Base-by-base conservation (phyloP, 106 monocot species). In the Iris macrosiphon region DNA sequence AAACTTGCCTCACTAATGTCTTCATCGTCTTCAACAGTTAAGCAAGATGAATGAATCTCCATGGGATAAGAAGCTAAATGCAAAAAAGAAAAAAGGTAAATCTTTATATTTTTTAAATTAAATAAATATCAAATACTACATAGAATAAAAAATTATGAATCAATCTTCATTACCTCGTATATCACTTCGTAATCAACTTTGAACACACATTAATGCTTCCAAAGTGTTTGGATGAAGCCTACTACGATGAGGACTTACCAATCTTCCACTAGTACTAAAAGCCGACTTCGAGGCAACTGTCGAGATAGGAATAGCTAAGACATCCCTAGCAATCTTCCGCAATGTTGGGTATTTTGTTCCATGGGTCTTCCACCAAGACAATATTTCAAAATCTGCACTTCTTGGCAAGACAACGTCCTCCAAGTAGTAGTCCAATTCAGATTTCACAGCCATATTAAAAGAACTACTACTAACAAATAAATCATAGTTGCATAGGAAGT, bases 401-500 rank as follows among this genome's bases (percentile, higher is more conserved):
- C 15, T 28, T 6, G 41, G 34, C 25, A 40, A 4, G n/a, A 40
- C 23, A 27, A 40, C 57, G 19, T 15, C 41, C 15, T 40, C 22
- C 26, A 58, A 58, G 40, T 58, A 58, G 7, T 24, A n/a, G 16
- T 58, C 57, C 40, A 58, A 27, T 40, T 58, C 57, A 58, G 14
- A 27, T 41, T 41, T 58, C 32, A 46, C 32, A 66, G 44, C 44
- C 31, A 35, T 28, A 66, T 31, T 45, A 6, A 42, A 66, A 24
- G 8, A 66, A 56, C 11, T 21, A 4, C 11, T 32, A 4, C 23
- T 66, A n/a, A n/a, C n/a, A n/a, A n/a, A n/a, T n/a, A n/a, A n/a
- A n/a, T n/a, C n/a, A n/a, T n/a, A n/a, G n/a, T n/a, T n/a, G n/a
- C n/a, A n/a, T n/a, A n/a, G n/a, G n/a, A n/a, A n/a, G n/a, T n/a